These are phyloP conservation scores for Arthroderma sp. DNA, from an alignment of 2,329 filamentous ascomycete species.

Conservation along the genomic window DNA sequence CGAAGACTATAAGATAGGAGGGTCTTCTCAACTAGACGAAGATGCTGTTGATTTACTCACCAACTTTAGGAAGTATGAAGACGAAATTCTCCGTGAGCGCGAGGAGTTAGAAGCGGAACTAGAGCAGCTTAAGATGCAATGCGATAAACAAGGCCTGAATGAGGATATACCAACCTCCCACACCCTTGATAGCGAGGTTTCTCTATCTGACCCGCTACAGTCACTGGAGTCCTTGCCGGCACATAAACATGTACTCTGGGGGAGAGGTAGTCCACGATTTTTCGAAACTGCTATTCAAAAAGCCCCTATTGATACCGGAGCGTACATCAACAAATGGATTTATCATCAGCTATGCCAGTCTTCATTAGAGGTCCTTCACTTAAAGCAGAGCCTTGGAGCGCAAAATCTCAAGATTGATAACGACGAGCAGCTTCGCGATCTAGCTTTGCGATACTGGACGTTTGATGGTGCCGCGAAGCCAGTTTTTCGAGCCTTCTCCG, in stretches of 20 bases:
- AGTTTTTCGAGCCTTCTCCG: neutral
- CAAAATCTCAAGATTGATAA: conserved; percentile 11
- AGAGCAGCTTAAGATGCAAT: conserved; percentile 15
- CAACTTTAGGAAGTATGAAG: conserved; percentile 17
- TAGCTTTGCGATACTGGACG: neutral
- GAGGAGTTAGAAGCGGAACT: conserved; percentile 15
- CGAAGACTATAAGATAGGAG: conserved; percentile 5
- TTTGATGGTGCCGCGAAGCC: neutral
- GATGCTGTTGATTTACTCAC: conserved; percentile 17
- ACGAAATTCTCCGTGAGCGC: conserved; percentile 17
- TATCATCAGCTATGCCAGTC: conserved; percentile 24
- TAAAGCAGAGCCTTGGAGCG: conserved; percentile 18
- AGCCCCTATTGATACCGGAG: conserved; percentile 13
- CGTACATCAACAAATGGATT: conserved; percentile 24
- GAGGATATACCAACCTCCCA: neutral
- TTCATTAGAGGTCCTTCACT: conserved; percentile 18
- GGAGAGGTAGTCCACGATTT: conserved; percentile 14
- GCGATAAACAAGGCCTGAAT: conserved; percentile 14
- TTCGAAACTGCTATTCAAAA: conserved; percentile 14
- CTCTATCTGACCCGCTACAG: conserved; percentile 5
- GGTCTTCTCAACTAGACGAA: neutral
- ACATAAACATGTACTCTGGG: conserved; percentile 2
- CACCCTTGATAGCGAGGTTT: neutral
- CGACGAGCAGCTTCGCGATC: neutral
- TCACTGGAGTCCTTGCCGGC: neutral